Percentiles rank a stretch among this genome's conserved stretches.
Evolutionary conservation across 2,329 filamentous ascomycete genomes (phyloP).

Genomic region (Cordyceps farinosa): DNA sequence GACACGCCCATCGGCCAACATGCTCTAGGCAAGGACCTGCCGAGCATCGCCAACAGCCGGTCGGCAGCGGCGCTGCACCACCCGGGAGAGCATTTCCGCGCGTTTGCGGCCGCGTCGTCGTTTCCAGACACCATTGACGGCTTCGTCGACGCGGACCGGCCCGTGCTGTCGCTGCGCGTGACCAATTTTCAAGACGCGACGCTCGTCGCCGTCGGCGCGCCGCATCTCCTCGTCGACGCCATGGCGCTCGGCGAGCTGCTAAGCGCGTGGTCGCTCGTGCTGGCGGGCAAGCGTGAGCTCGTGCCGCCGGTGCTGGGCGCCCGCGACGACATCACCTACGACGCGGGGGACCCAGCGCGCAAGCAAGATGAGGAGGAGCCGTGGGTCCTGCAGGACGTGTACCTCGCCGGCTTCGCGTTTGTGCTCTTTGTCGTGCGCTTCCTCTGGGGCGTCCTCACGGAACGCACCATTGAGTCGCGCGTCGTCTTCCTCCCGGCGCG

Average conservation of each 20-base stretch:
- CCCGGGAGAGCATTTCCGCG: background rate
- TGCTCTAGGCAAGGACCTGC: background rate
- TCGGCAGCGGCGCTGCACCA: background rate
- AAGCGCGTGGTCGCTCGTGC: constrained; percentile 40
- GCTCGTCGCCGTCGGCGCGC: constrained; percentile 40
- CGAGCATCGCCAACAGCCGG: background rate
- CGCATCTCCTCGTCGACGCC: constrained; percentile 45
- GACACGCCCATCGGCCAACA: background rate
- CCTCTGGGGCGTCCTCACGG: constrained; percentile 7
- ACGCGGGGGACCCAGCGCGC: background rate
- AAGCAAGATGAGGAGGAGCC: background rate
- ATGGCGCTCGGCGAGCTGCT: constrained; percentile 40
- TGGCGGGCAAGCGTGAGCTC: constrained; percentile 31
- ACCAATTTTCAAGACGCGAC: constrained; percentile 46
- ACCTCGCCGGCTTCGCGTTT: constrained; percentile 26
- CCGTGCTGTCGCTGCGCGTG: constrained; percentile 44
- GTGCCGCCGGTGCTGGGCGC: constrained; percentile 30
- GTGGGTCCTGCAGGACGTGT: constrained; percentile 13
- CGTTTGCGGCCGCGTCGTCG: background rate
- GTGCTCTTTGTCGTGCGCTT: constrained; percentile 32
- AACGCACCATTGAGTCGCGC: background rate
- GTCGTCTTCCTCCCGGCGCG: constrained; percentile 36
- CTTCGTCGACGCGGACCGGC: constrained; percentile 30
- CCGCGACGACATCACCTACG: constrained; percentile 8
- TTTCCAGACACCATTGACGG: constrained; percentile 4